Evolutionary conservation across 2,329 filamentous ascomycete genomes (phyloP), one percentile per base, ranked within the genome.

Genomic region (Parafenestella ontariensis): DNA sequence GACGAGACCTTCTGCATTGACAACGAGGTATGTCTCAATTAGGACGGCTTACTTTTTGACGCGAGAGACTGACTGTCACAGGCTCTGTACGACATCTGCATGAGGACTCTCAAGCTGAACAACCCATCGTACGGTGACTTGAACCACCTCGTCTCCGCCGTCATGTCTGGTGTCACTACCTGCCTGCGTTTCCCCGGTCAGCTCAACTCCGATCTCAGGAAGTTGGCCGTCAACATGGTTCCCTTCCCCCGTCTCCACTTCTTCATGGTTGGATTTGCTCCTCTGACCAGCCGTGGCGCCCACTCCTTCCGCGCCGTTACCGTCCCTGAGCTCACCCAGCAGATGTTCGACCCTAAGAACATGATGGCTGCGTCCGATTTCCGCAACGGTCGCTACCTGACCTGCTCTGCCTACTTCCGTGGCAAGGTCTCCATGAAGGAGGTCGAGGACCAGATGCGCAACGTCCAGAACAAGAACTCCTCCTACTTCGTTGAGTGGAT

Each of bases 271-370:
- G 95, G 95, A 80, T 99, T 99, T 79, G 94, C 95, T 81, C 95
- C 95, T 78, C 87, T 99, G 76, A 99, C 95, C 79, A 96, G 92
- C 82, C 89, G 90, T 80, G 88, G 89, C 73, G 90, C 94, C 68
- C 82, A 96, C 86, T 92, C 91, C 71, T 99, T 98, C 94, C 95
- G 95, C 78, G 94, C 95, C 68, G 90, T 98, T 80, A 93, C 89
- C 76, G 95, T 99, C 60, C 94, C 95, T 54, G 95, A 99, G 86
- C 87, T 99, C 80, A 98, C 95, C 75, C 95, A 99, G 86, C 95
- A 99, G 83, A 98, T 99, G 92, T 99, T 96, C 86, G 95, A 99
- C 85, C 94, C 95, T 76, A 99, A 98, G 92, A 99, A 99, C 89
- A 99, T 99, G 94, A 99, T 99, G 95, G 95, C 95, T 83, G 95